Conservation (phyloP, 257 asterid species). For the Solanum stenotomum region DNA sequence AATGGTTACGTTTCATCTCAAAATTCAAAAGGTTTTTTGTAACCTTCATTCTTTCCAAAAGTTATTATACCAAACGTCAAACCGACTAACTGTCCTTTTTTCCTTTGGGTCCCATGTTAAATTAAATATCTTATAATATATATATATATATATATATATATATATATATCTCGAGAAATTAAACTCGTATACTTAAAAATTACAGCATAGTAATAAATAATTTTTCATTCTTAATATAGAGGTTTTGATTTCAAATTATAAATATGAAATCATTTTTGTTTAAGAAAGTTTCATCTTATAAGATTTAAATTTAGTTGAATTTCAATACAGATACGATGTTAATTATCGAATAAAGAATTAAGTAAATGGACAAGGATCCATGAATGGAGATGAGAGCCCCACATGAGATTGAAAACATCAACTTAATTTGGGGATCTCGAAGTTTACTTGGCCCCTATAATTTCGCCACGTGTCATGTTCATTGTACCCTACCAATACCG, state of each 20-base stretch:
- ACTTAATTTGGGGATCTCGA: conserved; percentile 25
- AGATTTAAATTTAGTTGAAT: rapidly evolving
- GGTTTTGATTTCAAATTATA: neutral
- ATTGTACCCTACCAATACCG: conserved; percentile 5
- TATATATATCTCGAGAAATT: too few species aligned
- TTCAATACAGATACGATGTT: neutral
- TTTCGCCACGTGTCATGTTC: conserved; percentile 21
- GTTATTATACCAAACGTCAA: conserved; percentile 5
- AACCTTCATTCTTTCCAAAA: neutral
- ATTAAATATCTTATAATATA: neutral
- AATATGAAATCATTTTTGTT: neutral
- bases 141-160: too few species aligned
- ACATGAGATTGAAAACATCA: neutral
- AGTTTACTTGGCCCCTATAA: neutral
- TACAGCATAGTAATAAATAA: too few species aligned
- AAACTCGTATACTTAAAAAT: too few species aligned
- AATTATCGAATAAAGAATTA: neutral
- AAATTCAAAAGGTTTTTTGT: neutral
- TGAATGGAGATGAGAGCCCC: conserved; percentile 17
- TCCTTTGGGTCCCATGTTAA: conserved; percentile 8
- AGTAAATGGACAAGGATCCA: conserved; percentile 12
- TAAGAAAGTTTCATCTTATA: neutral
- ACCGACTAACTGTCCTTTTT: conserved; percentile 34
- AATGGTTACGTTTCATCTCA: neutral
- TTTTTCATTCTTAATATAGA: neutral